phyloP scores from a whole-genome alignment of 345 rosid species.

The Viola odorata region DNA sequence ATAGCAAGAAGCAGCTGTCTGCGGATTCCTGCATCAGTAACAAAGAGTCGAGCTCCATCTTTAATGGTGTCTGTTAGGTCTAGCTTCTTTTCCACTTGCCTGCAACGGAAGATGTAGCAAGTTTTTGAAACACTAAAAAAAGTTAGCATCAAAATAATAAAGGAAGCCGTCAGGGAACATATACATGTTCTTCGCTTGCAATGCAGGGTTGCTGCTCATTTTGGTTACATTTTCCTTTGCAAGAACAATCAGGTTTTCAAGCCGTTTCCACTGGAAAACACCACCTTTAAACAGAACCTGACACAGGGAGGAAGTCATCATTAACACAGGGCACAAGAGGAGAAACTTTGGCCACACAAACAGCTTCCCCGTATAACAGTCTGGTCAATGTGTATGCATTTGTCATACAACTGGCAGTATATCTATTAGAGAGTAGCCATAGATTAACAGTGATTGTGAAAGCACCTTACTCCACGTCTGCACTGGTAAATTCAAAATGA shows the following conservation, averaged over 20 bases:
- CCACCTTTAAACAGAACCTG: conserved; percentile 90
- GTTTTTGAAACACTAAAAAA: conserved; percentile 3
- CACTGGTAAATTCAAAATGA: too few relatives aligned
- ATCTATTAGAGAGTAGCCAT: too few relatives aligned
- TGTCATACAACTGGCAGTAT: too few relatives aligned
- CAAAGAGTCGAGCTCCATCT: conserved; percentile 91
- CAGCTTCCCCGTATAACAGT: too few relatives aligned
- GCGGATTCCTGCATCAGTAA: conserved; percentile 77
- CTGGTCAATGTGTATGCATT: too few relatives aligned
- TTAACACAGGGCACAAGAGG: not conserved
- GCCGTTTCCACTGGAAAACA: conserved; percentile 89
- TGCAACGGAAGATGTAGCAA: conserved; percentile 11
- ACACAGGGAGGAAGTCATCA: conserved; percentile 6
- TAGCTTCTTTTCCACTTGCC: conserved; percentile 51
- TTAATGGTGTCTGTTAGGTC: conserved; percentile 84
- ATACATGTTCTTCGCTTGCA: conserved; percentile 48
- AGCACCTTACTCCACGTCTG: not conserved
- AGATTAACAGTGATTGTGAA: not conserved
- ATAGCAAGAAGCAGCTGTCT: conserved; percentile 87
- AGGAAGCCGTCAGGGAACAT: conserved; percentile 19
- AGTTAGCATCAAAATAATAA: conserved; percentile 9
- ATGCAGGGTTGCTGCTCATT: conserved; percentile 90
- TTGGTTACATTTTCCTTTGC: conserved; percentile 91
- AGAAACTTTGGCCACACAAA: too few relatives aligned
- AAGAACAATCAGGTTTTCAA: conserved; percentile 81